Base-by-base conservation (phyloP, 2,329 filamentous ascomycete species). In the Penicillium brasilianum region DNA sequence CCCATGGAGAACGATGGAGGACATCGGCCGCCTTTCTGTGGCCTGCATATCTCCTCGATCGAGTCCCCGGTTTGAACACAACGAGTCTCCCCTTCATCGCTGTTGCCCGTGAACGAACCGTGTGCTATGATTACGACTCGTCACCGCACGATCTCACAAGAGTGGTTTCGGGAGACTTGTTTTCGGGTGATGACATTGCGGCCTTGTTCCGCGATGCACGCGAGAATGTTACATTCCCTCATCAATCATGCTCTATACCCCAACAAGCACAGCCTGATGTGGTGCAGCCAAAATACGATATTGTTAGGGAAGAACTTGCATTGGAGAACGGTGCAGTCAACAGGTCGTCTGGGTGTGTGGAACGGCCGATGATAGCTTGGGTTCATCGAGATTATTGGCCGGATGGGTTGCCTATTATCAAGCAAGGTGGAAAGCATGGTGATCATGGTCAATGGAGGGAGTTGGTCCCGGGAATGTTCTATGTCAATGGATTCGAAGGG, bases 341-440 rank as follows among this genome's bases (percentile, higher is more conserved):
- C 14, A 32, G 6, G 28, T 13, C 48, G 9, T 20, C 48, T 32
- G 28, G 28, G 2, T 50, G 48, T 16, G 48, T 50, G 48, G 48
- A 34, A 1, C 32, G 18, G 48, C 48, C 48, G 1, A 50, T 28
- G 25, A 14, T 50, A 34, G 30, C 30, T 10, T 61, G 59, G 59
- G 37, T 55, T 51, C 43, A 55, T 58, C 59, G 59, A 8, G 43
- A 55, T 14, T 55, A 22, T 25, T 61, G 59, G 59, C 51, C 43
- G 18, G 44, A 61, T 34, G 59, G 37, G 3, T 2, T 58, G 9
- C 57, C 57, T 18, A 25, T 50, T 3, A 36, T 59, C 9, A 22
- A 36, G 10, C n/a, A 28, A 5, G 46, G 10, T 20, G 39, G 53
- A 8, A 25, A 4, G 14, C 22, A 5, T 7, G 20, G 2, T 14